Evolutionary conservation across 768 basidiomycete species (phyloP), one percentile per base, ranked within the genome.

Genomic region (Panellus pusillus): DNA sequence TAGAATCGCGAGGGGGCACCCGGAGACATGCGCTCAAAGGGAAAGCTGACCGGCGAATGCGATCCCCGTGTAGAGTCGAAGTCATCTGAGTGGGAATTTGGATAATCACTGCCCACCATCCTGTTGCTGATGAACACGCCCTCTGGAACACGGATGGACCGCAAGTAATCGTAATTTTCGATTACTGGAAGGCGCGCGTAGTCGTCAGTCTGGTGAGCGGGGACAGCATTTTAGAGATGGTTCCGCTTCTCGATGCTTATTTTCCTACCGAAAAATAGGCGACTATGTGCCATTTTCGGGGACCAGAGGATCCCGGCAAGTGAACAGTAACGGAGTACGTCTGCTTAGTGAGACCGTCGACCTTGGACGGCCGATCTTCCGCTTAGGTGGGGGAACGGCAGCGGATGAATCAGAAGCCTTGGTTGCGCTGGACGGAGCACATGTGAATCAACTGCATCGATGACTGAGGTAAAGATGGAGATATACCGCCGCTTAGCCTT

Each of bases 331-430:
- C 89, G 8, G 88, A 90, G 64, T 90, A 91, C 0, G 89, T 91
- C 66, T 91, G 89, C 71, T 91, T 91, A 39, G 89, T 91, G 47
- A 91, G 75, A n/a, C 89, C 89, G 57, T 87, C 82, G 14, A 83
- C 83, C 60, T 90, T 89, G 35, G 87, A 82, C 11, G 89, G 89
- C 8, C 89, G 74, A 65, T 90, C 87, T 67, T 89, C 57, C 89
- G 77, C 65, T 86, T 79, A 49, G 81, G 80, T 27, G 83, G 74
- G 44, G 84, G 80, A 15, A 82, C 71, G 35, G 47, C 81, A 74
- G 43, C 74, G 77, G 14, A 82, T 84, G 58, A 83, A 86, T 59
- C 42, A 54, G 43, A 54, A 58, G 52, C 47, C 50, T 47, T 54
- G 44, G 50, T 55, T 17, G 61, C 51, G 31, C 58, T 63, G 43